Evolutionary conservation across 2,329 filamentous ascomycete genomes (phyloP).

Genomic region (Fusarium torulosum): DNA sequence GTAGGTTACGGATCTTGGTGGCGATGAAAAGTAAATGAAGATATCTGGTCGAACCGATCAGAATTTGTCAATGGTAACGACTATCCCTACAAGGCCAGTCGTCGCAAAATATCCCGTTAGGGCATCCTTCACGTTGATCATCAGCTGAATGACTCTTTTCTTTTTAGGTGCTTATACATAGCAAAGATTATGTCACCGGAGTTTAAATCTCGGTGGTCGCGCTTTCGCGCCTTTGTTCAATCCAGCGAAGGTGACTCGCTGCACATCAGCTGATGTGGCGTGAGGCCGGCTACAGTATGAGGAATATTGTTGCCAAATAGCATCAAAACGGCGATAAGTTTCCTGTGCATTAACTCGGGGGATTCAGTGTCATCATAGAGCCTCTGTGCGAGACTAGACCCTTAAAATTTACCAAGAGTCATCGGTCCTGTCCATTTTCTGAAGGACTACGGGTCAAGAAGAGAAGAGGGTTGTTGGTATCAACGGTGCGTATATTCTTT

Average conservation of each 20-base stretch:
- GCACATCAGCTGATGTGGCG: conserved; percentile 27
- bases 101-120: neutral
- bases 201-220: conserved; percentile 1
- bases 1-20: neutral
- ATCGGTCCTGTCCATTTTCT: neutral
- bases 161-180: neutral
- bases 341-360: neutral
- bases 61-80: neutral
- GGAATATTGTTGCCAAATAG: neutral
- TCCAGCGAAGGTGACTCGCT: conserved; percentile 2
- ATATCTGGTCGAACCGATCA: neutral
- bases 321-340: conserved; percentile 3
- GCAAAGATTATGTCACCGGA: neutral
- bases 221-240: conserved; percentile 30
- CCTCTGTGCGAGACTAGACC: neutral
- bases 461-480: neutral
- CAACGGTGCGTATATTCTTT: neutral
- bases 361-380: neutral
- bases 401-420: neutral
- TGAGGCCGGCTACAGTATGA: neutral
- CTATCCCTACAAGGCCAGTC: neutral
- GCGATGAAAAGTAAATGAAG: neutral
- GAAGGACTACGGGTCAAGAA: neutral
- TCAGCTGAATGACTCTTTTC: neutral
- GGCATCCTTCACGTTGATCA: neutral